Percentiles rank a stretch among this genome's conserved stretches.
phyloP scores from a whole-genome alignment of 352 stramenopile genomes.

The Globisporangium nagaii region DNA sequence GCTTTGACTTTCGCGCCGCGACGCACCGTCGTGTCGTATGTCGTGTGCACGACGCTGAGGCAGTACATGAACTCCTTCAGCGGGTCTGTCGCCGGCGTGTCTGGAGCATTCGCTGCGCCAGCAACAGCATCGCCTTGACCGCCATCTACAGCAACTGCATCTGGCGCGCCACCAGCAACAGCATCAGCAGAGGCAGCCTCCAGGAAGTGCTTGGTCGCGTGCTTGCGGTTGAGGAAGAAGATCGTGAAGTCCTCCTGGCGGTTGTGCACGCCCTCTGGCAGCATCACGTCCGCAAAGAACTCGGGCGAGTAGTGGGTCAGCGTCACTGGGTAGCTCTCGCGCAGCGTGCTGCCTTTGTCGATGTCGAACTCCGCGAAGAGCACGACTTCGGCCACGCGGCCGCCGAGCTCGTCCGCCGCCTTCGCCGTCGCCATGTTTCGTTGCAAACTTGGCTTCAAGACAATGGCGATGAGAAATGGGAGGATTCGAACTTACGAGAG shows the following conservation, averaged over 20 bases:
- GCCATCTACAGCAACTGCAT: neutral
- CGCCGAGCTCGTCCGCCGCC: neutral
- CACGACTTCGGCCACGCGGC: constrained; percentile 55
- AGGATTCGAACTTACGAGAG: neutral
- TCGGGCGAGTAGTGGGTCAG: constrained; percentile 79
- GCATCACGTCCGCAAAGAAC: constrained; percentile 88
- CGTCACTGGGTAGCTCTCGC: constrained; percentile 51
- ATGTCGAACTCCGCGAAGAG: constrained; percentile 86
- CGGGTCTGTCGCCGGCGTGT: constrained; percentile 20
- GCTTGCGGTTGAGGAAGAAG: constrained; percentile 83
- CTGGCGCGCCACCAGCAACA: neutral
- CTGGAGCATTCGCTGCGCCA: constrained; percentile 1
- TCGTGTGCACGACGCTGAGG: constrained; percentile 81
- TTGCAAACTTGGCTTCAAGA: constrained; percentile 7
- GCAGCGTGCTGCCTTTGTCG: constrained; percentile 82
- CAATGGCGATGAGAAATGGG: neutral
- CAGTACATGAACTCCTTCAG: constrained; percentile 84
- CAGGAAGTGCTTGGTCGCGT: constrained; percentile 11
- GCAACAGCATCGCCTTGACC: neutral
- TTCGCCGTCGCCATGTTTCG: constrained; percentile 5
- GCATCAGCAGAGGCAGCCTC: neutral
- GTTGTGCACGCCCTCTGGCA: constrained; percentile 87
- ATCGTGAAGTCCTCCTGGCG: constrained; percentile 81
- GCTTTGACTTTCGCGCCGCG: constrained; percentile 79
- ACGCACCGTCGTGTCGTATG: constrained; percentile 62